Evolutionary conservation across 129 eudicot species (phyloP).

Genomic region (Kitagawia praeruptora): DNA sequence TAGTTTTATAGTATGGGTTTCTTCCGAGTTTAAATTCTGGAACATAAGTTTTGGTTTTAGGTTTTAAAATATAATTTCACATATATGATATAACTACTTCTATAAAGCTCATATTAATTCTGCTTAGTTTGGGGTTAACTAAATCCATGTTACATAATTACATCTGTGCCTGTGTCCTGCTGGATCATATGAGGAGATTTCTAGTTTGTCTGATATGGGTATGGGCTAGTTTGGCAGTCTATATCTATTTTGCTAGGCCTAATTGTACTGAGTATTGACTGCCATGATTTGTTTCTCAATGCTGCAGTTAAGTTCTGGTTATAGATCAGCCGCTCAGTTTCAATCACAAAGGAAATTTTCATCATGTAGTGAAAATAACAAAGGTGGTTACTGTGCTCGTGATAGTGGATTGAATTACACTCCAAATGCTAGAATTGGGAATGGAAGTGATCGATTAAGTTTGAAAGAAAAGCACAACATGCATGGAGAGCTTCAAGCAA

Average conservation of each 20-base stretch:
- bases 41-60: background rate
- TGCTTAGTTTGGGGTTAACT: background rate
- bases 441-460: slow-evolving; percentile 38
- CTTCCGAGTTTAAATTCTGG: no score
- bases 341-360: slow-evolving; percentile 37
- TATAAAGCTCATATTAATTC: background rate
- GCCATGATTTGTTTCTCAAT: background rate
- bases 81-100: no score
- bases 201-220: no score
- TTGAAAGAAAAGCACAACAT: slow-evolving; percentile 35
- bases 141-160: background rate
- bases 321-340: slow-evolving; percentile 32
- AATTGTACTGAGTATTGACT: background rate
- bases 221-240: background rate
- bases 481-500: slow-evolving; percentile 38
- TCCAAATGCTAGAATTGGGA: slow-evolving; percentile 44
- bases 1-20: no score
- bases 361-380: slow-evolving; percentile 40
- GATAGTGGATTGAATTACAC: slow-evolving; percentile 36
- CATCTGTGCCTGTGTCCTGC: background rate
- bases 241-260: background rate
- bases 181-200: background rate
- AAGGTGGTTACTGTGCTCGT: slow-evolving; percentile 31
- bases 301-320: slow-evolving; percentile 51
- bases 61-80: no score